phyloP scores from a whole-genome alignment of 345 rosid genomes.

The Firmiana major region DNA sequence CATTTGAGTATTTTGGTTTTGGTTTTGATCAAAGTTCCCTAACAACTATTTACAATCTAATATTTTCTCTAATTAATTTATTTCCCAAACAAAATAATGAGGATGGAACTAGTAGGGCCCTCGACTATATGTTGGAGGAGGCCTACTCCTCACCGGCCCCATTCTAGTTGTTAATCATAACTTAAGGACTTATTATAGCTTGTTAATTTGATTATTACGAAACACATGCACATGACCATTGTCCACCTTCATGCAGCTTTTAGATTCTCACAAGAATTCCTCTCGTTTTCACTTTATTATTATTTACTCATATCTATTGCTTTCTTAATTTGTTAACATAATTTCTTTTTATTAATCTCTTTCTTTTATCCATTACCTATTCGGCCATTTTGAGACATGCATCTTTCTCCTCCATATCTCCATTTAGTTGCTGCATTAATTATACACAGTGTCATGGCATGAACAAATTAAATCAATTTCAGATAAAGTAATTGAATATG shows the following conservation, averaged over 20 bases:
- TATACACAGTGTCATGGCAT: background rate
- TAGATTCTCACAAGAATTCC: no score
- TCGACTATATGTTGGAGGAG: background rate
- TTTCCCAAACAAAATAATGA: constrained; percentile 8
- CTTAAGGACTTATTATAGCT: background rate
- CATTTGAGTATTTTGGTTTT: no score
- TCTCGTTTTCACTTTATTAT: background rate
- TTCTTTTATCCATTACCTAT: no score
- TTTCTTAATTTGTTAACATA: background rate
- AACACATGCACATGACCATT: background rate
- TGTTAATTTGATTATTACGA: background rate
- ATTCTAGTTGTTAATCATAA: background rate
- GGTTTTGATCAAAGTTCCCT: no score
- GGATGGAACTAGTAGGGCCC: background rate
- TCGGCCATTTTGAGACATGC: background rate
- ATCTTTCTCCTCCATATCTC: background rate
- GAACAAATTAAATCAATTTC: background rate
- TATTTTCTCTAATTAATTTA: background rate
- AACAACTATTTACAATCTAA: no score
- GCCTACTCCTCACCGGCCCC: background rate
- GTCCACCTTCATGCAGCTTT: no score
- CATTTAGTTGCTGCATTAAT: background rate
- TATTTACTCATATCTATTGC: background rate
- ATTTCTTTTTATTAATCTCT: no score
- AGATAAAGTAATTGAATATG: background rate